Evolutionary conservation across 2,329 filamentous ascomycete genomes (phyloP).

Genomic region (Colletotrichum filicis): DNA sequence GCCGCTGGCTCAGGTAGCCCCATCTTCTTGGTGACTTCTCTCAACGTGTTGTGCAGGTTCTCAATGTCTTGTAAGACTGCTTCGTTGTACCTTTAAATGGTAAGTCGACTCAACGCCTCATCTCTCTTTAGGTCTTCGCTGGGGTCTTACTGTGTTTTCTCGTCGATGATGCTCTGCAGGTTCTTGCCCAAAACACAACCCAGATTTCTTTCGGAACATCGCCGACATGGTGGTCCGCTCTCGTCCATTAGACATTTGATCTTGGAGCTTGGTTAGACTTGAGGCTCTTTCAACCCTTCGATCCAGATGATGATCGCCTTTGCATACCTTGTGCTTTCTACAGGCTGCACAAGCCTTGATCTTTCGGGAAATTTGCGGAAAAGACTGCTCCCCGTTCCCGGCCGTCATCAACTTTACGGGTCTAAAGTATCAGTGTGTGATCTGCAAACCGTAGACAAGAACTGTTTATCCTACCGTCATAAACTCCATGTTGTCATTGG

Average conservation of each 20-base stretch:
- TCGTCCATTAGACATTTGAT: constrained; percentile 56
- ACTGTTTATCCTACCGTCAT: constrained; percentile 1
- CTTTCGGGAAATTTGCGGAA: constrained; percentile 50
- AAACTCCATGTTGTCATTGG: constrained; percentile 28
- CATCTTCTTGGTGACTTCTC: constrained; percentile 26
- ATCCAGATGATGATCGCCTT: too few species aligned
- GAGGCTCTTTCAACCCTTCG: not conserved
- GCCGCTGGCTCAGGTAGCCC: constrained; percentile 23
- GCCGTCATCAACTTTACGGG: constrained; percentile 26
- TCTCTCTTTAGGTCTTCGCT: not conserved
- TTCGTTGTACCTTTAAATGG: constrained; percentile 13
- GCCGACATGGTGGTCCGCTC: constrained; percentile 49
- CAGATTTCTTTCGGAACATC: constrained; percentile 49
- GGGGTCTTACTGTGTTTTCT: constrained; percentile 49
- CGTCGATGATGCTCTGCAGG: constrained; percentile 53
- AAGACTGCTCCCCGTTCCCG: constrained; percentile 25
- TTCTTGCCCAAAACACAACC: constrained; percentile 53
- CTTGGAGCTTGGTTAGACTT: constrained; percentile 35
- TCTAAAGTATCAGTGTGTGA: not conserved
- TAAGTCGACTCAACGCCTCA: constrained; percentile 12
- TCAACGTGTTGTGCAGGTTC: constrained; percentile 26
- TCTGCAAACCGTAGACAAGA: not conserved
- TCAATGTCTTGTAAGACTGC: constrained; percentile 35
- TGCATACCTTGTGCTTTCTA: constrained; percentile 51
- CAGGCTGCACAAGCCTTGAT: constrained; percentile 54